phyloP scores from a whole-genome alignment of 768 basidiomycete genomes.

The Cyathus striatus region DNA sequence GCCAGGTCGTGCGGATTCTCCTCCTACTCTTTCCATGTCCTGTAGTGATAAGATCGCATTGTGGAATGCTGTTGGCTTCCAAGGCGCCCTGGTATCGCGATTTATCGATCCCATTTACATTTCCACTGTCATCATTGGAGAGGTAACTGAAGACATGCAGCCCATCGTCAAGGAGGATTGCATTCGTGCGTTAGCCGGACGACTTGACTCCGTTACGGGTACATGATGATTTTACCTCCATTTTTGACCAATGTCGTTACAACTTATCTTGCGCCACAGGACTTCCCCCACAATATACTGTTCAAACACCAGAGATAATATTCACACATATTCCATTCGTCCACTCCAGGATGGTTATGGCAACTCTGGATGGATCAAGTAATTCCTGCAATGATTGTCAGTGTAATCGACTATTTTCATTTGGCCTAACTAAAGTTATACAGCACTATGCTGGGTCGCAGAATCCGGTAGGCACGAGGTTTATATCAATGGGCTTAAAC shows the following conservation, averaged over 20 bases:
- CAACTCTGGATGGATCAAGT: slow-evolving; percentile 16
- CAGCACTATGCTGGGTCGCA: slow-evolving; percentile 71
- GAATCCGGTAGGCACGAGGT: slow-evolving; percentile 52
- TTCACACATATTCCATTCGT: slow-evolving; percentile 60
- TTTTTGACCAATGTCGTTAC: neutral
- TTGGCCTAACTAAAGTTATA: slow-evolving; percentile 1
- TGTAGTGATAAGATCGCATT: slow-evolving; percentile 93
- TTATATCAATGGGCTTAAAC: slow-evolving; percentile 73
- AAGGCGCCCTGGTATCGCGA: slow-evolving; percentile 69
- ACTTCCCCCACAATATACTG: slow-evolving; percentile 41
- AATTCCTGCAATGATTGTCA: slow-evolving; percentile 71
- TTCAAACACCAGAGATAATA: slow-evolving; percentile 43
- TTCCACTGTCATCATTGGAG: slow-evolving; percentile 64
- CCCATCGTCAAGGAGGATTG: slow-evolving; percentile 53
- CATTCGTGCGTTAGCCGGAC: slow-evolving; percentile 57
- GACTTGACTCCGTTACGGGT: slow-evolving; percentile 46
- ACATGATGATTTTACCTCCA: neutral
- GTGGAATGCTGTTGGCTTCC: slow-evolving; percentile 82
- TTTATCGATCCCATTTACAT: slow-evolving; percentile 64
- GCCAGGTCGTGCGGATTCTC: slow-evolving; percentile 88
- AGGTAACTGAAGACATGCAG: slow-evolving; percentile 41
- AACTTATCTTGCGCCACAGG: slow-evolving; percentile 22
- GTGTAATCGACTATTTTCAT: slow-evolving; percentile 6
- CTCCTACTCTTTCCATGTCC: slow-evolving; percentile 79
- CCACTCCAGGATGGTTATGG: slow-evolving; percentile 43